These are phyloP conservation scores for Ogataea polymorpha DNA, from an alignment of 805 yeast genomes.

Conservation along the genomic window DNA sequence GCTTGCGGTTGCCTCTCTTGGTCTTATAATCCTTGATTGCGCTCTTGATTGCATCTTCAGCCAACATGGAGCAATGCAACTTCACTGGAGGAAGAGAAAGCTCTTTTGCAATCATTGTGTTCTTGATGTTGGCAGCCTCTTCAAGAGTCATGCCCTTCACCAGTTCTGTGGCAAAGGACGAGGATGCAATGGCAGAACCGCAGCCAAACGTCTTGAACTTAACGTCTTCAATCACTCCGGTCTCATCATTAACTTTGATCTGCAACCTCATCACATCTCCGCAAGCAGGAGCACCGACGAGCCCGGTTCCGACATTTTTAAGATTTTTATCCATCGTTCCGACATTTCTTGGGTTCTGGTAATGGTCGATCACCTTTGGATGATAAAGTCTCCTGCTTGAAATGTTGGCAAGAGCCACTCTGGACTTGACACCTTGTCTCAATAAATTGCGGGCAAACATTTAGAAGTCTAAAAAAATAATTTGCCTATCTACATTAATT, in stretches of 20 bases:
- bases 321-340: slow-evolving; percentile 83
- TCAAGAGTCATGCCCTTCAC: slow-evolving; percentile 93
- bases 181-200: slow-evolving; percentile 96
- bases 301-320: slow-evolving; percentile 86
- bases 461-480: not conserved
- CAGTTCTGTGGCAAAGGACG: slow-evolving; percentile 91
- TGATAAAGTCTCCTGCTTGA: slow-evolving; percentile 54
- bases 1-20: slow-evolving; percentile 57
- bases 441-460: slow-evolving; percentile 24
- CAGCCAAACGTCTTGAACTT: slow-evolving; percentile 99
- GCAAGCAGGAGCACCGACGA: slow-evolving; percentile 99
- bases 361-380: slow-evolving; percentile 93
- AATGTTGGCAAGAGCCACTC: slow-evolving; percentile 10
- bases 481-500: not conserved
- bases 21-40: slow-evolving; percentile 93
- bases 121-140: slow-evolving; percentile 89
- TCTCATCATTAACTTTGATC: slow-evolving; percentile 84
- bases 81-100: slow-evolving; percentile 94
- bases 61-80: slow-evolving; percentile 96
- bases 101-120: slow-evolving; percentile 92
- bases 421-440: slow-evolving; percentile 11
- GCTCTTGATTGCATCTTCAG: slow-evolving; percentile 97
- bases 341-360: slow-evolving; percentile 94
- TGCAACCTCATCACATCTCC: slow-evolving; percentile 99
- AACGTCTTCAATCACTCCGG: slow-evolving; percentile 91